These are phyloP conservation scores for Tilletia indica DNA, from an alignment of 1,284 basidiomycete genomes.

Conservation along the genomic window DNA sequence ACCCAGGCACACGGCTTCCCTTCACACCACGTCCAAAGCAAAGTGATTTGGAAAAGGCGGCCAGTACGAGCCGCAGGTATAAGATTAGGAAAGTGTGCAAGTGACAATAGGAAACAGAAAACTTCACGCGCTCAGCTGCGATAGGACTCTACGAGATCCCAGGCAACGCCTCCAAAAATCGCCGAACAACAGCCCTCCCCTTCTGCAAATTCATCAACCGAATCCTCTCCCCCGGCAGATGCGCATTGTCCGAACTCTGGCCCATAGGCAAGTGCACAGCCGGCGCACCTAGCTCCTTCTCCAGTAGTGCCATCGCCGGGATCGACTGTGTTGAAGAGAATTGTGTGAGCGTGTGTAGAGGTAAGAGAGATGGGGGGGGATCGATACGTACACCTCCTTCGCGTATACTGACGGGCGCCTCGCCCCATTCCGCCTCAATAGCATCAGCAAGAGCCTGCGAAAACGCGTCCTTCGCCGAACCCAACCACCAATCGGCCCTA, in stretches of 20 bases:
- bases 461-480: conserved; percentile 75
- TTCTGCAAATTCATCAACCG: conserved; percentile 71
- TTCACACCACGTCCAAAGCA: no score
- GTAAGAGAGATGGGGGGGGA: no score
- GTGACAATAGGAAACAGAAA: no score
- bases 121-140: no score
- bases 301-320: conserved; percentile 85
- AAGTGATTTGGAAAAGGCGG: no score
- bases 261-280: conserved; percentile 86
- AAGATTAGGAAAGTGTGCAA: no score
- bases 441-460: conserved; percentile 78
- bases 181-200: conserved; percentile 72
- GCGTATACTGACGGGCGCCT: conserved; percentile 67
- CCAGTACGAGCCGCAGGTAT: no score
- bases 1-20: no score
- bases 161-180: conserved; percentile 62
- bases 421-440: conserved; percentile 74
- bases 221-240: conserved; percentile 80
- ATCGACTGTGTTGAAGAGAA: conserved; percentile 27
- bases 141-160: background rate
- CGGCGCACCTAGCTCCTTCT: conserved; percentile 73
- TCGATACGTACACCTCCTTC: conserved; percentile 78
- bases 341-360: background rate
- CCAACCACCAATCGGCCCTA: conserved; percentile 93
- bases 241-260: conserved; percentile 70